Conservation (phyloP, 352 stramenopile genomes). For the Phytophthora multivora region DNA sequence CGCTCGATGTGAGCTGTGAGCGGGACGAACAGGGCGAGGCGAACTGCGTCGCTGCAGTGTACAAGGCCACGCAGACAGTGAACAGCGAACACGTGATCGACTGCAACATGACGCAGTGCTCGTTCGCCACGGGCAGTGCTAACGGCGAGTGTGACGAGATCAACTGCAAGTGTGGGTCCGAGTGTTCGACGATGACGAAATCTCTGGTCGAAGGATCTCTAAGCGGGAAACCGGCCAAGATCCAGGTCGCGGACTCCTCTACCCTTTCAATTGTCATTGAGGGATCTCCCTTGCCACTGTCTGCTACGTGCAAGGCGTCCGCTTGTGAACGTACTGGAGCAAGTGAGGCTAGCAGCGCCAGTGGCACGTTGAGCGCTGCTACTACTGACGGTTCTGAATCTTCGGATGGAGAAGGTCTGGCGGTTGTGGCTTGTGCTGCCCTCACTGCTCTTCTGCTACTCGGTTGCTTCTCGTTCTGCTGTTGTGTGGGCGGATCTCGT, state of each 20-base stretch:
- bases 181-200: constrained; percentile 61
- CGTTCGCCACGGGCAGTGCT: constrained; percentile 45
- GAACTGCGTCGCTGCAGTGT: constrained; percentile 69
- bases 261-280: neutral
- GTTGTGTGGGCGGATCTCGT: constrained; percentile 5
- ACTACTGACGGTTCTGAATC: constrained; percentile 5
- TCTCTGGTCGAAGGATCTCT: constrained; percentile 62
- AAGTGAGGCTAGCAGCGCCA: constrained; percentile 8
- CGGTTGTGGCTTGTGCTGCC: constrained; percentile 20
- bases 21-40: constrained; percentile 26
- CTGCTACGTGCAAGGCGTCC: constrained; percentile 62
- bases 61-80: constrained; percentile 54
- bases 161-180: constrained; percentile 61
- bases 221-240: constrained; percentile 65
- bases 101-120: constrained; percentile 58
- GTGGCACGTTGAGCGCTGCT: constrained; percentile 11
- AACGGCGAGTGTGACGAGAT: constrained; percentile 53
- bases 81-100: constrained; percentile 64
- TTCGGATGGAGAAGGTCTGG: constrained; percentile 6
- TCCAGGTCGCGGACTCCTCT: constrained; percentile 42
- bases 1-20: constrained; percentile 63
- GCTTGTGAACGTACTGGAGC: constrained; percentile 51
- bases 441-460: constrained; percentile 17
- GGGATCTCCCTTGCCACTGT: constrained; percentile 65
- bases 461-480: constrained; percentile 23